A percentile compares a stretch with the other conserved stretches of the same genome.
Conservation (phyloP, 306 rosid genomes). For the Casuarina equisetifolia region DNA sequence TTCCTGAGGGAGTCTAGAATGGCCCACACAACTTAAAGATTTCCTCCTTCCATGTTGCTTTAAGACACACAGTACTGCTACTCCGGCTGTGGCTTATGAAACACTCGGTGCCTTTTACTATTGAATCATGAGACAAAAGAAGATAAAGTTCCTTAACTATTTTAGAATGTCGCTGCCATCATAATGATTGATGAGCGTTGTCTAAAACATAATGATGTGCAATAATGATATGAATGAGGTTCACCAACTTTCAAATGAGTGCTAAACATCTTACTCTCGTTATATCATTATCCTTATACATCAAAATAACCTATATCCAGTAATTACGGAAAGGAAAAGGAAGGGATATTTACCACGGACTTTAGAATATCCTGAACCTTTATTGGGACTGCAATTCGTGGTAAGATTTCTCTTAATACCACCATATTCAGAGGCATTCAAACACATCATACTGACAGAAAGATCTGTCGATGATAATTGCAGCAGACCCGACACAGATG, state of each 20-base stretch:
- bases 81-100: conserved; percentile 1
- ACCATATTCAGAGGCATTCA: not conserved
- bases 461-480: not conserved
- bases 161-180: not conserved
- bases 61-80: not conserved
- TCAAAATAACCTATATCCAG: not conserved
- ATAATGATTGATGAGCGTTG: not conserved
- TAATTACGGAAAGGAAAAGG: not conserved
- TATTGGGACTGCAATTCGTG: not conserved
- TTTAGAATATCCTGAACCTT: not conserved
- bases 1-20: not conserved
- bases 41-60: not conserved
- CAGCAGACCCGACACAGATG: not conserved
- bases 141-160: not conserved
- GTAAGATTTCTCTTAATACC: not conserved
- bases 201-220: not conserved
- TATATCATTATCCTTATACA: not conserved
- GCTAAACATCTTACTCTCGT: not conserved
- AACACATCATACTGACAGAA: not conserved
- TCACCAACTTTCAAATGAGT: not conserved
- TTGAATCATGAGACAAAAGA: not conserved
- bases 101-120: not conserved
- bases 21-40: not conserved
- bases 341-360: not conserved
- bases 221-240: not conserved